Conservation (phyloP, 1,284 basidiomycete species). For the Tilletia walkeri region DNA sequence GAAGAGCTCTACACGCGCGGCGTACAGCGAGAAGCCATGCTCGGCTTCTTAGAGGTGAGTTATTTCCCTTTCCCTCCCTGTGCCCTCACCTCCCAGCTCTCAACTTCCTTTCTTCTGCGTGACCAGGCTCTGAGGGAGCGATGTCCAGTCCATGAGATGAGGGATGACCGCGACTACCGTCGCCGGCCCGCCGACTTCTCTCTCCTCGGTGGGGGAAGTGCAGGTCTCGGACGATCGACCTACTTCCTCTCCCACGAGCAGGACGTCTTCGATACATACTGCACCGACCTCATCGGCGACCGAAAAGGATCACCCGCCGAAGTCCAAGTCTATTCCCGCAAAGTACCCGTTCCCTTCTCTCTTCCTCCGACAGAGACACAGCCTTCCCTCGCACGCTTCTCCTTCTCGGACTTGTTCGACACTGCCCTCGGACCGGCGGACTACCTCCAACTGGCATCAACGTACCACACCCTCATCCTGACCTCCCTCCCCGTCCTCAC, state of each 20-base stretch:
- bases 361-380: constrained; percentile 25
- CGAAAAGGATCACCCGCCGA: constrained; percentile 19
- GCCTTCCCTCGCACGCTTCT: constrained; percentile 61
- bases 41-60: constrained; percentile 16
- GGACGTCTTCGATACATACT: constrained; percentile 26
- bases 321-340: constrained; percentile 62
- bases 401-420: constrained; percentile 67
- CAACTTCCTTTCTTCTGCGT: too few relatives aligned
- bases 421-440: constrained; percentile 69
- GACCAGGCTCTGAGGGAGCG: constrained; percentile 64
- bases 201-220: neutral
- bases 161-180: constrained; percentile 55
- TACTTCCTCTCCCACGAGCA: constrained; percentile 40
- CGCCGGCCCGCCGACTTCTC: constrained; percentile 49
- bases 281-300: constrained; percentile 22
- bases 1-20: constrained; percentile 68
- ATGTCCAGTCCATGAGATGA: constrained; percentile 66
- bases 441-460: constrained; percentile 67
- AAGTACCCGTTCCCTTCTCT: constrained; percentile 61
- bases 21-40: constrained; percentile 14
- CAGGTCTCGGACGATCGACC: neutral
- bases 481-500: constrained; percentile 65
- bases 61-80: too few relatives aligned
- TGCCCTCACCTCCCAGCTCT: too few relatives aligned
- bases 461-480: constrained; percentile 65